Percentiles rank a stretch among this genome's conserved stretches.
phyloP scores from a whole-genome alignment of 352 stramenopile genomes.

The Globisporangium mamillatum region DNA sequence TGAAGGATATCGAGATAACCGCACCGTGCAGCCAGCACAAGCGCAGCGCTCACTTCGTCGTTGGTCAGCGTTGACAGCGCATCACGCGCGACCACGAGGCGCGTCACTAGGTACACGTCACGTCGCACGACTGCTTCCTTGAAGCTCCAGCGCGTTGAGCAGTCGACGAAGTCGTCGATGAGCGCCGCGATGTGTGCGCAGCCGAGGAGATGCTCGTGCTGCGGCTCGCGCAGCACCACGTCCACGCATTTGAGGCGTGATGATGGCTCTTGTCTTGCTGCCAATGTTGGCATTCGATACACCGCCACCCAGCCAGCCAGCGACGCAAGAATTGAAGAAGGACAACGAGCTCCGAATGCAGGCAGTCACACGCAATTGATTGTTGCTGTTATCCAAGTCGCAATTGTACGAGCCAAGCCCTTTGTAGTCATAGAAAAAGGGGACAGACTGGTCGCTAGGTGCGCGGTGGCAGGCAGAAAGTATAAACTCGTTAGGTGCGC shows the following conservation, averaged over 20 bases:
- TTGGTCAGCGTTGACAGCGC: neutral
- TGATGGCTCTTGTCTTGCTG: neutral
- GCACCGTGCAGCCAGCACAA: neutral
- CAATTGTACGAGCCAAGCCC: neutral
- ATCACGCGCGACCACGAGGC: constrained; percentile 5
- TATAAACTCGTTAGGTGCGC: neutral
- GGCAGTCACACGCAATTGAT: neutral
- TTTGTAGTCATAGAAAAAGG: neutral
- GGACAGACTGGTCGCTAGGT: neutral
- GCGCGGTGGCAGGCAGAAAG: neutral
- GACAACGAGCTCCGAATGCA: no score
- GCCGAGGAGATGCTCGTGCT: constrained; percentile 8
- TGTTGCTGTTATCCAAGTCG: neutral
- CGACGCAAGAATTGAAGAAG: no score
- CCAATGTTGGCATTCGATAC: neutral
- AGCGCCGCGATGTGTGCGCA: constrained; percentile 3
- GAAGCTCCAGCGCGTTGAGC: constrained; percentile 6
- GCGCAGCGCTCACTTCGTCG: constrained; percentile 3
- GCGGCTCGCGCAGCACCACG: constrained; percentile 8
- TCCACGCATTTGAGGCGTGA: constrained; percentile 1
- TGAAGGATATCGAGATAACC: constrained; percentile 5
- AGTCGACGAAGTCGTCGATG: constrained; percentile 14
- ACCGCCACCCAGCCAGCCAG: no score
- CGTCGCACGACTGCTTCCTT: neutral
- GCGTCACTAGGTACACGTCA: constrained; percentile 9